These are phyloP conservation scores for Sporisorium iseilematis-ciliati DNA, from an alignment of 1,284 basidiomycete species.

Conservation along the genomic window DNA sequence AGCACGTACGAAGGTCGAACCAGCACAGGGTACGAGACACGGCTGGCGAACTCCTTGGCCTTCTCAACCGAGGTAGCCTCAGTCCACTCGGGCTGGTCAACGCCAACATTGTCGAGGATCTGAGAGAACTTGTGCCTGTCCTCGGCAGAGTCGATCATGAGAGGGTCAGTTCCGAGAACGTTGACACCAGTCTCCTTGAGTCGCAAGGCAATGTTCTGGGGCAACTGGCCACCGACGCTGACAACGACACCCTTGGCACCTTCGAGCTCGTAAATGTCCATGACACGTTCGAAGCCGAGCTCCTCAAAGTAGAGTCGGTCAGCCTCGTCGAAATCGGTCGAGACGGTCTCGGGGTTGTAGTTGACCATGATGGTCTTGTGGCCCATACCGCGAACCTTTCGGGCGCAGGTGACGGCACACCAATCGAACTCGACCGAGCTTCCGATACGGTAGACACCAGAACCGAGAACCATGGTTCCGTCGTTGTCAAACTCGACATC, in stretches of 20 bases:
- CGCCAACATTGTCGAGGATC: constrained; percentile 91
- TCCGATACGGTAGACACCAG: constrained; percentile 97
- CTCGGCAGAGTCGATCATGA: constrained; percentile 95
- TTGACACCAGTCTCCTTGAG: constrained; percentile 91
- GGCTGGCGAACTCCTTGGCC: constrained; percentile 89
- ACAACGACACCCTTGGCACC: constrained; percentile 92
- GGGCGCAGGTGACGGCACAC: constrained; percentile 98
- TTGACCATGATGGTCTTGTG: constrained; percentile 99
- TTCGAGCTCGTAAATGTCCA: constrained; percentile 99
- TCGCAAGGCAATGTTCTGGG: constrained; percentile 97
- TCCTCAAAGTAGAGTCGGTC: constrained; percentile 99
- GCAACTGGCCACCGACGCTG: constrained; percentile 85
- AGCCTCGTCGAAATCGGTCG: constrained; percentile 99
- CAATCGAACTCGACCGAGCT: constrained; percentile 99
- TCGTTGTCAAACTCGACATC: constrained; percentile 96
- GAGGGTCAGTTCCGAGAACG: constrained; percentile 95
- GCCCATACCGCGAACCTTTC: constrained; percentile 89
- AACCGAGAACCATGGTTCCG: constrained; percentile 99
- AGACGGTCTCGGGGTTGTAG: constrained; percentile 99
- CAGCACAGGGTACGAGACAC: constrained; percentile 75
- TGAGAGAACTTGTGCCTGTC: constrained; percentile 99
- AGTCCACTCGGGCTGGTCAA: constrained; percentile 97
- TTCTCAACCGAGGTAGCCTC: constrained; percentile 89
- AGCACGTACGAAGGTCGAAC: constrained; percentile 83
- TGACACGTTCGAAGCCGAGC: constrained; percentile 95